A percentile compares a stretch with the other conserved stretches of the same genome.
Conservation (phyloP, 352 stramenopile species). For the Pythium scleroteichum region DNA sequence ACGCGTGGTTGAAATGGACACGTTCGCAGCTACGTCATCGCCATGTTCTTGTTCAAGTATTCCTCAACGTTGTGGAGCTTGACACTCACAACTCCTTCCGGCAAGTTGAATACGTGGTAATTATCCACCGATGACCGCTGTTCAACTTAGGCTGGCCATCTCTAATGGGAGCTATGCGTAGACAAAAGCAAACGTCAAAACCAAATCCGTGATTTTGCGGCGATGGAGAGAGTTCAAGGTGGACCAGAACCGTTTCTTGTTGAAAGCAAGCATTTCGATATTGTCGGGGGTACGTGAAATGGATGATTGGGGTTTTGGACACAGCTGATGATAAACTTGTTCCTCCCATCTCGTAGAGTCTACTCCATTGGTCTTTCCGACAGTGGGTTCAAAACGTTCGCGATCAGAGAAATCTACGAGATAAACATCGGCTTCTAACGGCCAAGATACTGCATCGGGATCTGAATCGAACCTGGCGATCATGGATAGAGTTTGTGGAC, state of each 20-base stretch:
- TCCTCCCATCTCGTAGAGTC: conserved; percentile 35
- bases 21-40: conserved; percentile 25
- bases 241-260: conserved; percentile 64
- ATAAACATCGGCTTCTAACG: conserved; percentile 51
- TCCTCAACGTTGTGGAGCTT: conserved; percentile 60
- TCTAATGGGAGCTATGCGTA: conserved; percentile 9
- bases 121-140: conserved; percentile 7
- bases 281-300: conserved; percentile 50
- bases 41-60: conserved; percentile 51
- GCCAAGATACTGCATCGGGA: conserved; percentile 56
- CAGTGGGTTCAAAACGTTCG: conserved; percentile 56
- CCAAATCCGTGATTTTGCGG: conserved; percentile 46
- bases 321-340: neutral
- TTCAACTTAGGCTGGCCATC: neutral
- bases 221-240: conserved; percentile 56
- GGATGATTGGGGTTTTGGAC: neutral
- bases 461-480: conserved; percentile 55
- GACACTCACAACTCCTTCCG: conserved; percentile 69
- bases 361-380: conserved; percentile 67
- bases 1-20: conserved; percentile 45
- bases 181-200: conserved; percentile 43
- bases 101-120: conserved; percentile 48
- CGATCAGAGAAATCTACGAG: conserved; percentile 37
- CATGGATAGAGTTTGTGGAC: conserved; percentile 58
- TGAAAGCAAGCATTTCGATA: conserved; percentile 72